phyloP scores from a whole-genome alignment of 805 yeast species.

The Metschnikowia gelsemii region DNA sequence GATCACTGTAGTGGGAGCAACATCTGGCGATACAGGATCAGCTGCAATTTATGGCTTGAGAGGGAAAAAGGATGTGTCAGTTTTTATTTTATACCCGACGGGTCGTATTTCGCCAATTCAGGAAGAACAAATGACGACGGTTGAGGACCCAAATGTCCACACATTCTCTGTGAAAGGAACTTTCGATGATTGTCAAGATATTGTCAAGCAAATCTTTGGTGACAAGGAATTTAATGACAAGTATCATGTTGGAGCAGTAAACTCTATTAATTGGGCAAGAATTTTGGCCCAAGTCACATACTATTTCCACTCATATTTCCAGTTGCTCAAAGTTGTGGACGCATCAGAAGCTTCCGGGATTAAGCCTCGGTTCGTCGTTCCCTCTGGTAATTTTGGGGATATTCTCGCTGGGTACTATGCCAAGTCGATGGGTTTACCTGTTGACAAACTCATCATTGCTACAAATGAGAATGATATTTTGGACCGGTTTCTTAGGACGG shows the following conservation, averaged over 20 bases:
- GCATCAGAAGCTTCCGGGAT: constrained; percentile 8
- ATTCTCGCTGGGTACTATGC: constrained; percentile 96
- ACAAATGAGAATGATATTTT: constrained; percentile 95
- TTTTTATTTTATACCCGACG: constrained; percentile 92
- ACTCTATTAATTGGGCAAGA: constrained; percentile 99
- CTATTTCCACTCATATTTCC: constrained; percentile 90
- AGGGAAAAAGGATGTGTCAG: constrained; percentile 97
- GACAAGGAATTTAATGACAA: constrained; percentile 83
- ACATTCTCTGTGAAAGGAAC: constrained; percentile 94
- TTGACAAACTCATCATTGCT: constrained; percentile 83
- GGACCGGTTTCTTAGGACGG: constrained; percentile 86
- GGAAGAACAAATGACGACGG: constrained; percentile 98
- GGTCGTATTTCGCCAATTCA: constrained; percentile 97
- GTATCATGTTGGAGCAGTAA: constrained; percentile 96
- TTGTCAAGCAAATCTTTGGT: constrained; percentile 90
- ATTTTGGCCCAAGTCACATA: constrained; percentile 96
- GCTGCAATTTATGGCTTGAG: constrained; percentile 98
- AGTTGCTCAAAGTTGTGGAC: constrained; percentile 44
- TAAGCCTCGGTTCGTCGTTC: constrained; percentile 83
- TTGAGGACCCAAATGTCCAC: constrained; percentile 87
- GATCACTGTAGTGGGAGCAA: constrained; percentile 97
- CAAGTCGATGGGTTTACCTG: constrained; percentile 91
- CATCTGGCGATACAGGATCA: constrained; percentile 98
- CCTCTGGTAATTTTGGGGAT: constrained; percentile 98
- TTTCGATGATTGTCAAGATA: constrained; percentile 97